Evolutionary conservation across 345 rosid species (phyloP).

Genomic region (Gossypium sturtianum): DNA sequence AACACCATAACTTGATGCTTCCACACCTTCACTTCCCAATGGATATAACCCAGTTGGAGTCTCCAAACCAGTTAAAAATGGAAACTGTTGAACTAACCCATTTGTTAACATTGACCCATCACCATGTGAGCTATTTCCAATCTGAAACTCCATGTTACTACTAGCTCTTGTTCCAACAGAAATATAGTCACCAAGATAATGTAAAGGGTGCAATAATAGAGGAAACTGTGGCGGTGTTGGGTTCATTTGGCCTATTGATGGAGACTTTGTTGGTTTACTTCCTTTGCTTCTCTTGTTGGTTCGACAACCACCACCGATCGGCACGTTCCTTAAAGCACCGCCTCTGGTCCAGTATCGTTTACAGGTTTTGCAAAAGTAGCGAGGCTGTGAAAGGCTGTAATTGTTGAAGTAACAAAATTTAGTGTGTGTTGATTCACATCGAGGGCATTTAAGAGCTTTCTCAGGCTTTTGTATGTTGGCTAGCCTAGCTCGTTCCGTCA

Average conservation of each 20-base stretch:
- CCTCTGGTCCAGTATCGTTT: conserved; percentile 76
- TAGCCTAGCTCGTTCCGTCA: conserved; percentile 47
- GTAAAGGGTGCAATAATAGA: conserved; percentile 30
- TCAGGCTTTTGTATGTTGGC: conserved; percentile 56
- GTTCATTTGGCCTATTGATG: conserved; percentile 14
- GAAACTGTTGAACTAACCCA: conserved; percentile 37
- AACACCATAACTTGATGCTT: conserved; percentile 13
- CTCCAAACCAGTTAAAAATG: conserved; percentile 29
- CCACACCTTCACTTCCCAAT: conserved; percentile 27
- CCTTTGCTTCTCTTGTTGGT: conserved; percentile 52
- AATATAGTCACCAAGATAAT: conserved; percentile 28
- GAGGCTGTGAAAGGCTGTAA: conserved; percentile 68
- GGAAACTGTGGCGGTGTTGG: conserved; percentile 29
- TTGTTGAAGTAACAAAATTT: conserved; percentile 75
- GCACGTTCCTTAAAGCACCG: conserved; percentile 65
- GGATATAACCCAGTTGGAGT: conserved; percentile 25
- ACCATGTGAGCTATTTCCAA: conserved; percentile 14
- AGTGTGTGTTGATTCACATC: conserved; percentile 60
- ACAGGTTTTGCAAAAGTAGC: conserved; percentile 73
- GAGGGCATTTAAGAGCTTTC: conserved; percentile 51
- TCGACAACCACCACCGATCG: conserved; percentile 66
- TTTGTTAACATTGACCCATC: conserved; percentile 27
- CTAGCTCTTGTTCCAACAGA: conserved; percentile 21
- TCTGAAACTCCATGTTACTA: conserved; percentile 17
- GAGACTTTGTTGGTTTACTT: conserved; percentile 46